Conservation (phyloP, 2,329 filamentous ascomycete genomes). For the Teratosphaeria pseudoeucalypti region DNA sequence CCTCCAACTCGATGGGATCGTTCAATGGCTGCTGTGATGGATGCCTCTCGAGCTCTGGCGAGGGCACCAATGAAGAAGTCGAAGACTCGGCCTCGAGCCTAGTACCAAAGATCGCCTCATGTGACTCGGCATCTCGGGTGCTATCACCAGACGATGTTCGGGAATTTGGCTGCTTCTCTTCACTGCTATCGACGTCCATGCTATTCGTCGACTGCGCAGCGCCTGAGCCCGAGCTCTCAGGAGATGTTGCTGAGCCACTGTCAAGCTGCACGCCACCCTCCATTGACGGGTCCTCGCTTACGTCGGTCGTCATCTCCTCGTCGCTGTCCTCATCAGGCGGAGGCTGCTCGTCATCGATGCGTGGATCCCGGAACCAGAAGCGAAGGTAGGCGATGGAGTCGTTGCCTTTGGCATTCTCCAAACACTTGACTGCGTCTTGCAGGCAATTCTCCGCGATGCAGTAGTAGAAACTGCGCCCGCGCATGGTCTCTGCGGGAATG, state of each 20-base stretch:
- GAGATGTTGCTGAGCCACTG: constrained; percentile 19
- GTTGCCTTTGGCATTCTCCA: constrained; percentile 80
- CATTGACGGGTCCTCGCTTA: constrained; percentile 37
- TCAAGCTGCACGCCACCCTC: constrained; percentile 40
- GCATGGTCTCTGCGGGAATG: constrained; percentile 56
- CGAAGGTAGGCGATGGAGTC: constrained; percentile 84
- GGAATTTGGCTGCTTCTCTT: constrained; percentile 16
- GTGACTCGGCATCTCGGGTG: constrained; percentile 29
- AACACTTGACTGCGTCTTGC: constrained; percentile 62
- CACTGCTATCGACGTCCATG: constrained; percentile 23
- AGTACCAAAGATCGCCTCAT: constrained; percentile 36
- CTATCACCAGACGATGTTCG: constrained; percentile 39
- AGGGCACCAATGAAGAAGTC: constrained; percentile 21
- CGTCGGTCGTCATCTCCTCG: constrained; percentile 38
- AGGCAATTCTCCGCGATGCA: constrained; percentile 73
- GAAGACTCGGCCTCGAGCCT: constrained; percentile 28
- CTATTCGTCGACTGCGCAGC: constrained; percentile 25
- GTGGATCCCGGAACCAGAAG: constrained; percentile 72
- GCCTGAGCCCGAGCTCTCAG: constrained; percentile 5
- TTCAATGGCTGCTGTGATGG: constrained; percentile 9
- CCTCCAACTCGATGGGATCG: constrained; percentile 62
- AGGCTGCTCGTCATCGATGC: constrained; percentile 34
- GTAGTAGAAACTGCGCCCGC: constrained; percentile 75
- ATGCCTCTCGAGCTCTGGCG: constrained; percentile 17
- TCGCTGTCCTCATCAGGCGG: constrained; percentile 30